Conservation (phyloP, 2,329 filamentous ascomycete species). For the Cadophora sp. region DNA sequence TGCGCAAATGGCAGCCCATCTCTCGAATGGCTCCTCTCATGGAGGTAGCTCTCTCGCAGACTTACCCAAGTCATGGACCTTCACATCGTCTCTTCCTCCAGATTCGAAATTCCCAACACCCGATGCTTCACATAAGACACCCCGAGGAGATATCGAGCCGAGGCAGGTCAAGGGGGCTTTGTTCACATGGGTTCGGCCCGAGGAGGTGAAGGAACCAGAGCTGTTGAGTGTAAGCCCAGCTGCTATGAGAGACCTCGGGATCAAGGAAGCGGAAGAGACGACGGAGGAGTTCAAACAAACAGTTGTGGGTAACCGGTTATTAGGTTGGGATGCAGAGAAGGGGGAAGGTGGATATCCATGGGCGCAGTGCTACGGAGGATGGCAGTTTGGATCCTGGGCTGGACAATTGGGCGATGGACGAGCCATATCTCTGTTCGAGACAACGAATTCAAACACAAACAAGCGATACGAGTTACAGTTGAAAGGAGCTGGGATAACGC, state of each 20-base stretch:
- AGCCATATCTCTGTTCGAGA: slow-evolving; percentile 93
- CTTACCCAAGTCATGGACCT: slow-evolving; percentile 70
- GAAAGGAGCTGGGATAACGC: slow-evolving; percentile 91
- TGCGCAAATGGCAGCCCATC: slow-evolving; percentile 53
- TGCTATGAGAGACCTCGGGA: slow-evolving; percentile 82
- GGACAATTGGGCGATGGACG: slow-evolving; percentile 94
- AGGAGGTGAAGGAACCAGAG: slow-evolving; percentile 73
- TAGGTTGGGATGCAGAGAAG: slow-evolving; percentile 75
- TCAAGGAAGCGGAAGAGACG: slow-evolving; percentile 70
- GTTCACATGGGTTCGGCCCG: slow-evolving; percentile 90
- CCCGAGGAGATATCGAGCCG: slow-evolving; percentile 77
- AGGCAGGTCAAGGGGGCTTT: slow-evolving; percentile 84
- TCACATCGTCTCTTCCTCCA: slow-evolving; percentile 72
- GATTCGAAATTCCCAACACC: slow-evolving; percentile 84
- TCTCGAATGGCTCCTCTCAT: slow-evolving; percentile 42
- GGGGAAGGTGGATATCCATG: slow-evolving; percentile 84
- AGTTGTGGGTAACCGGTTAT: slow-evolving; percentile 82
- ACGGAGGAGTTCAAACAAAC: slow-evolving; percentile 78
- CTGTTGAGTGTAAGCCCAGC: slow-evolving; percentile 80
- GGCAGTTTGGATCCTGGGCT: slow-evolving; percentile 85
- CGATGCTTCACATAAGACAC: slow-evolving; percentile 78
- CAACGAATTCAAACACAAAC: slow-evolving; percentile 75
- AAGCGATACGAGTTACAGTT: slow-evolving; percentile 88
- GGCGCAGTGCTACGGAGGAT: slow-evolving; percentile 97
- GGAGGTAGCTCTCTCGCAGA: slow-evolving; percentile 52